Base-by-base conservation (phyloP, 2,329 filamentous ascomycete genomes). In the Colletotrichum aenigma region DNA sequence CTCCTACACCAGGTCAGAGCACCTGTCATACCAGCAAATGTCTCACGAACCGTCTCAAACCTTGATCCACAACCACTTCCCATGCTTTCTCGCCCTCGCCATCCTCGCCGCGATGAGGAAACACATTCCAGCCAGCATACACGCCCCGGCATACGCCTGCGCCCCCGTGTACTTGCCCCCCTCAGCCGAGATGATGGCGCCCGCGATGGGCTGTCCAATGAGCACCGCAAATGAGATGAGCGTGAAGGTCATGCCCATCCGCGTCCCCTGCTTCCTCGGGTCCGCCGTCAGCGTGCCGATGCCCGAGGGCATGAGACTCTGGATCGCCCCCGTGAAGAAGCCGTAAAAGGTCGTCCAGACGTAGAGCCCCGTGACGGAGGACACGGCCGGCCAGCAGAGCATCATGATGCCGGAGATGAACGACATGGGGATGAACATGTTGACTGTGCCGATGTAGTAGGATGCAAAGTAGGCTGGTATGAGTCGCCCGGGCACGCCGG, bases 271-370 rank as follows among this genome's bases (percentile, higher is more conserved):
- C 81, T 89, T 90, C 9, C 84, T 80, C 75, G 88, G 82, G 79
- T 92, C 89, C 7, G 84, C 85, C 3, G 89, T 91, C 73, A 92
- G 83, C 56, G 88, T 89, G 66, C 88, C 89, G 56, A 94, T 79
- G 0, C 89, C 90, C 0, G 92, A 91, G 0, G 93, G 93, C 78
- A 94, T 94, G 13, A 95, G 81, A 8, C 89, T 89, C 82, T 94
- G 93, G 62, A 94, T 90, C 0, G 88, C 91, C 0, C 92, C 92
- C 0, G 89, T 91, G 3, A 89, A 89, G 64, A 94, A 86, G 2
- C 94, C 94, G 79, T 93, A 94, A 71, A 93, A 86, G 0, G 88
- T 84, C 0, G 90, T 85, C 88, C 94, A 95, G 1, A 86, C 87
- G 79, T 94, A 94, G 32, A 95, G 83, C 0, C 89, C 88, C 0